Base-by-base conservation (phyloP, 371 early-diverging fungal genomes). In the Syncephalastrum racemosum region DNA sequence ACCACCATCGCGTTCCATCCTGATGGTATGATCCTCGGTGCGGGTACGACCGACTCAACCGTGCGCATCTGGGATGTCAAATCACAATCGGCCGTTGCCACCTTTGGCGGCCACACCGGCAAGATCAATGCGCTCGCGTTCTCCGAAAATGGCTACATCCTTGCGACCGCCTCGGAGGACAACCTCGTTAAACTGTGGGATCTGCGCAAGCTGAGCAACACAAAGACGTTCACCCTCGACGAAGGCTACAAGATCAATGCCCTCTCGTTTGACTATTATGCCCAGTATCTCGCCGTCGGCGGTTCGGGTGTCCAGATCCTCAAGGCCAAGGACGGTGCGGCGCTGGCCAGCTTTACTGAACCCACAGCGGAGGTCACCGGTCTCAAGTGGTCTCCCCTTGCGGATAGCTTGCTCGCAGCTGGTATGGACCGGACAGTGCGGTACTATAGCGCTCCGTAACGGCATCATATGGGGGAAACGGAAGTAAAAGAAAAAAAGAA, bases 61-160 rank as follows among this genome's bases (percentile, higher is more conserved):
- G 84, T 94, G 25, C 84, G 86, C 41, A 87, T 97, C 50, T 90
- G 95, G 90, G 95, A 95, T 72, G 80, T 93, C 55, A 91, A 89
- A 59, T 77, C 87, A 15, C 86, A 84, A 62, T 78, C 76, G 16
- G 74, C 84, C 36, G 90, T 90, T 39, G 85, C 89, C 12, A 77
- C 82, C 19, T 90, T 96, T 56, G 82, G 77, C 15, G 89, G 79
- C n/a, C 89, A 90, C 55, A 62, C 68, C 42, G 89, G 89, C n/a
- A 75, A 75, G 14, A 79, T 91, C 57, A 82, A 81, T 54, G 77
- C 87, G 8, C 64, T 94, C 59, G 70, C 89, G 6, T 95, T 97
- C 69, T 90, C 91, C 25, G 96, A 95, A 63, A 95, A 95, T 73
- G 96, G 88, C 52, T 94, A 94, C 69, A 82, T 90, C 58, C 78